Evolutionary conservation across 169 alveolate genomes (phyloP), one percentile per base, ranked within the genome.

Genomic region (Plasmodium reichenowi): DNA sequence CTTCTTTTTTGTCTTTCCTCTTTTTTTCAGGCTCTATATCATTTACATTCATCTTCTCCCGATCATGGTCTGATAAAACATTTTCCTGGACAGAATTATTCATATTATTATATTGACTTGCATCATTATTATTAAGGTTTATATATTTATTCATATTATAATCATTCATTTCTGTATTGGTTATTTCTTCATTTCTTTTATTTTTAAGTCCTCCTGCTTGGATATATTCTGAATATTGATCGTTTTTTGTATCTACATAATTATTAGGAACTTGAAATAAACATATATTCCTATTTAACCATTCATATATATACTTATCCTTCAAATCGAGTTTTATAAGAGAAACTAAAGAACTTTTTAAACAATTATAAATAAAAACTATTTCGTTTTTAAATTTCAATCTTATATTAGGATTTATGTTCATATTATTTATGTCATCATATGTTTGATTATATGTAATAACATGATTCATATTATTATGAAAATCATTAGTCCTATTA

Each of bases 301-400:
- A 78, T 43, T 78, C 89, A 38, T 78, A 78, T 24, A 78, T n/a
- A 60, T 48, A 78, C 52, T 78, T 78, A 26, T 78, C 71, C 47
- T 78, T 78, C 54, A 78, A 60, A 26, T 78, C 89, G 47, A 78
- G 26, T 20, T 78, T 78, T 13, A 78, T 78, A 50, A 78, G 48
- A n/a, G 89, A 78, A 32, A 78, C 89, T n/a, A 78, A 60, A 0
- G 89, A 78, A 45, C 78, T 78, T 58, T 66, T 78, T 63, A 78
- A 50, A 20, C 89, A 78, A 24, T 78, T 78, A 43, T 78, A 78
- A 78, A 78, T 54, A 20, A 78, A 78, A 10, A 78, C 8, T 38
- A 78, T n/a, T 15, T 78, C 89, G 26, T 78, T 78, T 60, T 66
- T 78, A 59, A 64, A 59, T 5, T 78, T 45, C 47, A 24, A 43